Evolutionary conservation across 495 filamentous ascomycete species (phyloP).

Genomic region (Paragyromitra xinjiangensis): DNA sequence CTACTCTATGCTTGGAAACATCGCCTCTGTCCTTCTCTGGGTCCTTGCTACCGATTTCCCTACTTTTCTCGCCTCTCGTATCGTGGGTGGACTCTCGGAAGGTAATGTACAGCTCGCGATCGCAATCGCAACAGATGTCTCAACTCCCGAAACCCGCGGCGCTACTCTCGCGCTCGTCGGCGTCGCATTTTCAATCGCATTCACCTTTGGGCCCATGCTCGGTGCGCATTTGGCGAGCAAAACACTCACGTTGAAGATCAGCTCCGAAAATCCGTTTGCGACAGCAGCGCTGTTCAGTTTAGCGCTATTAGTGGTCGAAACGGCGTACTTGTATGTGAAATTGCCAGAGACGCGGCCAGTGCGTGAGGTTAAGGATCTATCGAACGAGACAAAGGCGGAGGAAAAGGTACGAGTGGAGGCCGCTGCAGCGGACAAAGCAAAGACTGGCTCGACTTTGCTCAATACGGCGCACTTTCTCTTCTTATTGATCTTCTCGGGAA

Average conservation of each 20-base stretch:
- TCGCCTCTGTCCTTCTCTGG: conserved; percentile 91
- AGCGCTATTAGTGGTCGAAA: conserved; percentile 82
- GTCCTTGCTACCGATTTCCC: conserved; percentile 91
- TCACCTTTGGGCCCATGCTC: conserved; percentile 92
- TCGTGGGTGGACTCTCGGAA: conserved; percentile 93
- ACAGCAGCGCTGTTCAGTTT: conserved; percentile 87
- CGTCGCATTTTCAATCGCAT: conserved; percentile 95
- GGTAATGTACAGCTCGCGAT: conserved; percentile 97
- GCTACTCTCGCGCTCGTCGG: conserved; percentile 96
- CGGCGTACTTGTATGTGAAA: conserved; percentile 81
- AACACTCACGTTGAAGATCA: conserved; percentile 64
- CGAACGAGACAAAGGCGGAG: conserved; percentile 56
- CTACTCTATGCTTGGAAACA: conserved; percentile 94
- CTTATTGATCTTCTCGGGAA: conserved; percentile 93
- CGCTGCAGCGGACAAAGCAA: conserved; percentile 53
- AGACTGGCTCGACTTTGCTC: conserved; percentile 63
- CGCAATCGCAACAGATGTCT: conserved; percentile 96
- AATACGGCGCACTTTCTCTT: conserved; percentile 89
- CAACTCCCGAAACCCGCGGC: conserved; percentile 78
- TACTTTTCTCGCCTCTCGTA: conserved; percentile 88
- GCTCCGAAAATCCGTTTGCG: conserved; percentile 85
- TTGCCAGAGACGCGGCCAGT: conserved; percentile 88
- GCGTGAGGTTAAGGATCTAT: conserved; percentile 52
- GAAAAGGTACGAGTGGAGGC: conserved; percentile 44
- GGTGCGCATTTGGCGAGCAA: conserved; percentile 82